These are phyloP conservation scores for Trichoderma atroviride DNA, from an alignment of 2,329 filamentous ascomycete genomes.

Conservation along the genomic window DNA sequence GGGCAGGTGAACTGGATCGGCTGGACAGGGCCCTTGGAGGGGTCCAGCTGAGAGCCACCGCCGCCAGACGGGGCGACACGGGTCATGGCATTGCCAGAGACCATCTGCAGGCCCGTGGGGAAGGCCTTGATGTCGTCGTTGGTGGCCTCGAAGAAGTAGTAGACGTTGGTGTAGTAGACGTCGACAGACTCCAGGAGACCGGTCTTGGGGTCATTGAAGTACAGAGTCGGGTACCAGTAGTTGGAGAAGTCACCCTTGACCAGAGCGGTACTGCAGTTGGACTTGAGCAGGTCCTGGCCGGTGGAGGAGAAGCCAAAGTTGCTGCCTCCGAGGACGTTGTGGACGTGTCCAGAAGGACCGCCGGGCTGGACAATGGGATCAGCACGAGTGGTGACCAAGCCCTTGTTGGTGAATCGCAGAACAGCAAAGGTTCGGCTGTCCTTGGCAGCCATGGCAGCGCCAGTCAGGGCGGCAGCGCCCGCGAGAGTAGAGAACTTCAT, in stretches of 20 bases:
- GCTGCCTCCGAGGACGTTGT: constrained; percentile 71
- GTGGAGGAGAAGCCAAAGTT: constrained; percentile 65
- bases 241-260: constrained; percentile 70
- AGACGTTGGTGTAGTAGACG: constrained; percentile 72
- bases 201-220: constrained; percentile 65
- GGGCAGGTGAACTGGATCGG: constrained; percentile 64
- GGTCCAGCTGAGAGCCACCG: constrained; percentile 54
- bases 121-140: constrained; percentile 70
- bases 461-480: constrained; percentile 44
- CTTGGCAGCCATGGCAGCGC: constrained; percentile 47
- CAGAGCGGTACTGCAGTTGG: constrained; percentile 71
- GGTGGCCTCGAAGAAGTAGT: constrained; percentile 72
- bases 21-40: constrained; percentile 55
- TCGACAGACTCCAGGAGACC: constrained; percentile 67
- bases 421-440: constrained; percentile 64
- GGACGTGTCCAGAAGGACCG: constrained; percentile 61
- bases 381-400: constrained; percentile 62
- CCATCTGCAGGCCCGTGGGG: constrained; percentile 70
- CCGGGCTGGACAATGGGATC: constrained; percentile 73
- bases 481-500: constrained; percentile 43
- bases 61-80: constrained; percentile 60
- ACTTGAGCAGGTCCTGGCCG: constrained; percentile 60
- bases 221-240: constrained; percentile 77
- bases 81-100: constrained; percentile 64
- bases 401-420: constrained; percentile 69